phyloP scores from a whole-genome alignment of 2,329 filamentous ascomycete genomes.

The Hymenoscyphus repandus region DNA sequence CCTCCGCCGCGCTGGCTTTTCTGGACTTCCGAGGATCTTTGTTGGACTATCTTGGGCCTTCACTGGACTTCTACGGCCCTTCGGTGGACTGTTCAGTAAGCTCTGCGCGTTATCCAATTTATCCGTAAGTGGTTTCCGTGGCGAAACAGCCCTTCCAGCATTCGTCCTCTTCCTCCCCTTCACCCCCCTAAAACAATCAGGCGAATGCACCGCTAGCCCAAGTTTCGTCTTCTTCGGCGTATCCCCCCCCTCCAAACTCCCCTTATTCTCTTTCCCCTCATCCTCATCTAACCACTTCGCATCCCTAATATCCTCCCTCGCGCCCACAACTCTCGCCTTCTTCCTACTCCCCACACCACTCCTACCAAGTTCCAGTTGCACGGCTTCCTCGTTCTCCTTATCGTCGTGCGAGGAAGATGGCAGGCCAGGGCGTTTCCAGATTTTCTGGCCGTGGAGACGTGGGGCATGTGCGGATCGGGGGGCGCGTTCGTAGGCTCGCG shows the following conservation, averaged over 20 bases:
- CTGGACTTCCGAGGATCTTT: neutral
- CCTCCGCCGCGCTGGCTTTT: slow-evolving; percentile 14
- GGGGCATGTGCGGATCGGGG: slow-evolving; percentile 28
- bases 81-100: slow-evolving; percentile 5
- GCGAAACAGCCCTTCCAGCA: slow-evolving; percentile 29
- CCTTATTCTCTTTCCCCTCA: neutral
- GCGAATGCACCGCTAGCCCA: too few relatives aligned
- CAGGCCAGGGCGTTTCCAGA: slow-evolving; percentile 28
- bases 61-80: neutral
- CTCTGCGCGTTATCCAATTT: slow-evolving; percentile 1
- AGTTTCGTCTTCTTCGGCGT: slow-evolving; percentile 3
- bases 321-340: slow-evolving; percentile 25
- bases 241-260: neutral
- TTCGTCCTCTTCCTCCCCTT: slow-evolving; percentile 31
- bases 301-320: slow-evolving; percentile 31
- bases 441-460: slow-evolving; percentile 29
- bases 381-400: slow-evolving; percentile 22
- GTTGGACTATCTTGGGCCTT: neutral
- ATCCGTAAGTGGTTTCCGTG: slow-evolving; percentile 24
- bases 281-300: slow-evolving; percentile 27
- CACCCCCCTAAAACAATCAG: slow-evolving; percentile 3
- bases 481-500: slow-evolving; percentile 29
- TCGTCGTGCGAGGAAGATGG: slow-evolving; percentile 6
- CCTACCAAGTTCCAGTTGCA: slow-evolving; percentile 31
- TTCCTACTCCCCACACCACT: slow-evolving; percentile 34